Conservation (phyloP, 768 basidiomycete species). For the Cystofilobasidium ferigula region DNA sequence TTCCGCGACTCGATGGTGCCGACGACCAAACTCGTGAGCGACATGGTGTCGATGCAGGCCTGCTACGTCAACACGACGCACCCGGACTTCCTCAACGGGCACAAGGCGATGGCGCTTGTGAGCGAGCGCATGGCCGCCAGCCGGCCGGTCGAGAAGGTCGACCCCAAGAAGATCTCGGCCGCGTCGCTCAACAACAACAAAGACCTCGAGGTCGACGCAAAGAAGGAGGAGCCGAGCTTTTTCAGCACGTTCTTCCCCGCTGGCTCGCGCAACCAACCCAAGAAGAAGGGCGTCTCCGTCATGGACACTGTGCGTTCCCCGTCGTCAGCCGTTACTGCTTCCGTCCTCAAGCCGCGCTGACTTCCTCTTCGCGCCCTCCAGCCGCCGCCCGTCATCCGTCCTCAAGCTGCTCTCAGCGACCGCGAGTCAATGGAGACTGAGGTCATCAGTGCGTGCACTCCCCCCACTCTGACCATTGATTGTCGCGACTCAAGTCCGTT, state of each 20-base stretch:
- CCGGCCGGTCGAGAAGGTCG: conserved; percentile 54
- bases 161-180: conserved; percentile 61
- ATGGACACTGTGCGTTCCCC: conserved; percentile 50
- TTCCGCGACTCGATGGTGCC: conserved; percentile 90
- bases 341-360: not conserved
- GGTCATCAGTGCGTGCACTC: conserved; percentile 80
- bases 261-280: conserved; percentile 48
- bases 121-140: conserved; percentile 67
- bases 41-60: conserved; percentile 97
- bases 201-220: conserved; percentile 81
- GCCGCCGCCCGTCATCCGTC: conserved; percentile 77
- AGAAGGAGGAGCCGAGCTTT: conserved; percentile 83
- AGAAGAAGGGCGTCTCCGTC: conserved; percentile 50
- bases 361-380: conserved; percentile 32
- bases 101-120: conserved; percentile 87
- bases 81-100: conserved; percentile 94
- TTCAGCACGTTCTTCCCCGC: conserved; percentile 87
- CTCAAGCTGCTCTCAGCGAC: conserved; percentile 80
- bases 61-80: conserved; percentile 99
- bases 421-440: conserved; percentile 97
- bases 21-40: conserved; percentile 84
- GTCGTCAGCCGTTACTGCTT: not conserved
- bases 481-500: not conserved
- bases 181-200: conserved; percentile 77
- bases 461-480: not conserved